Evolutionary conservation across 2,329 filamentous ascomycete species (phyloP).

Genomic region (Fusarium guadeloupense): DNA sequence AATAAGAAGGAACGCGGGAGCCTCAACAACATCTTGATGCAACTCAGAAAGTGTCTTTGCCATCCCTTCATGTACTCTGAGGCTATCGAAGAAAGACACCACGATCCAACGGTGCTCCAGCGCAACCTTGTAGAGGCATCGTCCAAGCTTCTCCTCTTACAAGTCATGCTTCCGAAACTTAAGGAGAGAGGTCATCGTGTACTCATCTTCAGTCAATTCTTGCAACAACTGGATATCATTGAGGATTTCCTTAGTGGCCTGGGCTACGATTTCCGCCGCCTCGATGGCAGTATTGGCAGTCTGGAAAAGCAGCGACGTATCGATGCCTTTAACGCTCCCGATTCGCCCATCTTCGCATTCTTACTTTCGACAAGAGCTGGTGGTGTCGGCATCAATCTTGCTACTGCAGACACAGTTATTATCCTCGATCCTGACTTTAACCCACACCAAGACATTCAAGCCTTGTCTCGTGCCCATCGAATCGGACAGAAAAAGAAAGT

Average conservation of each 20-base stretch:
- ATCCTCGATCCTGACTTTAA: conserved; percentile 98
- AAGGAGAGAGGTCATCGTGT: conserved; percentile 87
- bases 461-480: conserved; percentile 90
- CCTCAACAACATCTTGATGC: conserved; percentile 94
- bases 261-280: conserved; percentile 76
- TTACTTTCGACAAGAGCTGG: conserved; percentile 92
- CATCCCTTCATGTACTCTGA: conserved; percentile 95
- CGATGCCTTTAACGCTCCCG: conserved; percentile 88
- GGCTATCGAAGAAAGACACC: conserved; percentile 84
- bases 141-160: conserved; percentile 84
- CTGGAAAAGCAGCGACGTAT: conserved; percentile 94
- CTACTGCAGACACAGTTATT: conserved; percentile 96
- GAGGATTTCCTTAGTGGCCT: conserved; percentile 90
- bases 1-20: conserved; percentile 78
- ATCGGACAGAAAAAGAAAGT: conserved; percentile 98
- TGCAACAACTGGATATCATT: conserved; percentile 86
- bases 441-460: conserved; percentile 96
- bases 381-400: conserved; percentile 96
- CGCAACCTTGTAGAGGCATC: conserved; percentile 91
- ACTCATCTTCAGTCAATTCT: conserved; percentile 94
- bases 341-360: conserved; percentile 87
- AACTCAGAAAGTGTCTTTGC: conserved; percentile 91
- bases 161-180: conserved; percentile 87
- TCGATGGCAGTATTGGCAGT: conserved; percentile 85
- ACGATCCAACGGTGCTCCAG: conserved; percentile 69